Evolutionary conservation across 2,329 filamentous ascomycete species (phyloP), one percentile per base, ranked within the genome.

Genomic region (Proliferodiscus dingleyae): DNA sequence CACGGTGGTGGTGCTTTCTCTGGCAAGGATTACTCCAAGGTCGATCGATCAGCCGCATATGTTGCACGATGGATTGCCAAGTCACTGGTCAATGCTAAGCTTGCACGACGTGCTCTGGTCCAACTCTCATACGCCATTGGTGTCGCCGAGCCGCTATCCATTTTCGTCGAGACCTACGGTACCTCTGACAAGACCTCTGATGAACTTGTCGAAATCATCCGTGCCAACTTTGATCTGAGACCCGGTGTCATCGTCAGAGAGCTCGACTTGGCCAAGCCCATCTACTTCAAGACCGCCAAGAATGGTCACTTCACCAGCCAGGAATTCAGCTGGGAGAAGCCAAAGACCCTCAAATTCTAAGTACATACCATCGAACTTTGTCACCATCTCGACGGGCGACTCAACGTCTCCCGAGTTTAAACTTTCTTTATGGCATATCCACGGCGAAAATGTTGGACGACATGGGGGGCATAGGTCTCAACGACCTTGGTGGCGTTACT

Each of bases 1-100:
- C 93, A 98, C 80, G 93, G 93, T 80, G 93, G 93, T 79, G 93
- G 93, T 85, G 93, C 93, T 71, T 98, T 98, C 87, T 97, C 93
- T 64, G 93, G 93, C 66, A 98, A 98, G 85, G 93, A 98, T 72
- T 98, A 96, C 83, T 96, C 89, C 81, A 98, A 98, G 83, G 93
- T 98, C 73, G 93, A 98, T 70, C 88, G 93, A 64, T 97, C 93
- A 43, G 93, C 93, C 59, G 93, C 93, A 66, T 98, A 98, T 77
- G 83, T 97, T 61, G 90, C 81, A 61, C 89, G 93, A 69, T 98
- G 93, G 93, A 90, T 98, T 70, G 93, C 93, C 75, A 98, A 98
- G 82, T 98, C 93, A 33, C 81, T 98, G 57, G 88, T 98, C 61
- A 74, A 83, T 64, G 87, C 91, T 62, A 85, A 86, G 63, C 85